Conservation (phyloP, 805 yeast genomes). For the Saturnispora galanensis region DNA sequence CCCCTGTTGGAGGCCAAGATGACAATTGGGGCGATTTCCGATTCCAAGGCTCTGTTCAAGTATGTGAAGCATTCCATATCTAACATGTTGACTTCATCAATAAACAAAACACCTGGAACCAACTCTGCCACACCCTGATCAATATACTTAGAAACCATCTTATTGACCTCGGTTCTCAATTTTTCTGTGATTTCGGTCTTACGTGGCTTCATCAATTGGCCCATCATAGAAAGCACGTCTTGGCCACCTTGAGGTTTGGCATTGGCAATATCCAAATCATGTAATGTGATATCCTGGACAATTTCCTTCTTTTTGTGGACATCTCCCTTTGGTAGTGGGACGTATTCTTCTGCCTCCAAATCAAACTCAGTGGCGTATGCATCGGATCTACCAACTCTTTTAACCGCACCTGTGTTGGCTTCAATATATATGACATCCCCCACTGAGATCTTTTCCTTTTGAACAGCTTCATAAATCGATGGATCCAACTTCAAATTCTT, state of each 20-base stretch:
- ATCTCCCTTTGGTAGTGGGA: slow-evolving; percentile 98
- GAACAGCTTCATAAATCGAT: slow-evolving; percentile 90
- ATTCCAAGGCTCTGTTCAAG: slow-evolving; percentile 91
- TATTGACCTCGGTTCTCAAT: slow-evolving; percentile 91
- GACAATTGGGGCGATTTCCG: slow-evolving; percentile 92
- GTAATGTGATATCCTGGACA: slow-evolving; percentile 95
- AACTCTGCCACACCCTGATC: slow-evolving; percentile 99
- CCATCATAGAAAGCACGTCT: slow-evolving; percentile 96
- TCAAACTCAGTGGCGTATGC: slow-evolving; percentile 96
- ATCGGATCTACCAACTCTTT: slow-evolving; percentile 91
- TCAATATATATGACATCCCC: slow-evolving; percentile 96
- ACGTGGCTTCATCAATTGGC: slow-evolving; percentile 89
- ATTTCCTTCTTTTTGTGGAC: slow-evolving; percentile 91
- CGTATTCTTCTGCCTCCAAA: slow-evolving; percentile 96
- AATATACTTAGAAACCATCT: slow-evolving; percentile 95
- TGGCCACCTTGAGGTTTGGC: slow-evolving; percentile 96
- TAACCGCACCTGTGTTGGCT: slow-evolving; percentile 88
- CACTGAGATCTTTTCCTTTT: slow-evolving; percentile 90
- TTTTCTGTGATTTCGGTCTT: slow-evolving; percentile 95
- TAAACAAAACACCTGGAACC: slow-evolving; percentile 94
- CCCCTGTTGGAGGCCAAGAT: slow-evolving; percentile 99
- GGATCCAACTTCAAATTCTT: slow-evolving; percentile 98
- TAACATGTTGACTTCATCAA: slow-evolving; percentile 97
- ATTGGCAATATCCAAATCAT: slow-evolving; percentile 95
- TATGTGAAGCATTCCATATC: slow-evolving; percentile 96